Evolutionary conservation across 148 eudicot species (phyloP), one percentile per base, ranked within the genome.

Genomic region (Chenopodium suecicum): DNA sequence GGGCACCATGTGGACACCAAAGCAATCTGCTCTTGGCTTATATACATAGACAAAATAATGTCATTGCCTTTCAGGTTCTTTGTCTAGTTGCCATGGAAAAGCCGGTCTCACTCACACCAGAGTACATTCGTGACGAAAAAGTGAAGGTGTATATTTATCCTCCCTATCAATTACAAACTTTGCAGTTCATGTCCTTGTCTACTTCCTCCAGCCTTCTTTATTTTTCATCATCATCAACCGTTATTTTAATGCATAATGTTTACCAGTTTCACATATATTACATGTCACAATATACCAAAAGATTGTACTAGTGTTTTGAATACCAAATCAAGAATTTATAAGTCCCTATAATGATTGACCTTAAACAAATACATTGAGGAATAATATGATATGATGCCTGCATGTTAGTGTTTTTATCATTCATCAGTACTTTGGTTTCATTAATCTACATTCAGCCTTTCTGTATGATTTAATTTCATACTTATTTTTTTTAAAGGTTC

Each of bases 21-120:
- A 41, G 44, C 44, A 41, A 41, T 41, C 7, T 41, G 44, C 44
- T 41, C 44, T 41, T 41, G 44, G 7, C 44, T 41, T 41, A 41
- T 41, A 41, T 41, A 41, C 44, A 41, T 41, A 41, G 44, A 41
- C 78, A 14, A 0, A 22, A 23, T 70, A 14, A 77, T 64, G 46
- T 20, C n/a, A 44, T 60, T 64, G 31, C 14, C 25, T 70, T 88
- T 80, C 91, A 95, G 99, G 98, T 95, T 88, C 89, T 95, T 70
- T 95, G 99, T 87, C 90, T 95, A 75, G 92, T 94, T 54, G 99
- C 97, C 32, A 95, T 95, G 99, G 99, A 95, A 85, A 95, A 95
- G 87, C 99, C 99, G 27, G 86, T 89, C 78, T 94, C 99, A 75
- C 91, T 92, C 25, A 92, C 84, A 72, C 99, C 99, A 46, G 99